Percentiles rank a stretch among this genome's conserved stretches.
These are phyloP conservation scores for Haplographium delicatum DNA, from an alignment of 495 filamentous ascomycete genomes.

Conservation along the genomic window DNA sequence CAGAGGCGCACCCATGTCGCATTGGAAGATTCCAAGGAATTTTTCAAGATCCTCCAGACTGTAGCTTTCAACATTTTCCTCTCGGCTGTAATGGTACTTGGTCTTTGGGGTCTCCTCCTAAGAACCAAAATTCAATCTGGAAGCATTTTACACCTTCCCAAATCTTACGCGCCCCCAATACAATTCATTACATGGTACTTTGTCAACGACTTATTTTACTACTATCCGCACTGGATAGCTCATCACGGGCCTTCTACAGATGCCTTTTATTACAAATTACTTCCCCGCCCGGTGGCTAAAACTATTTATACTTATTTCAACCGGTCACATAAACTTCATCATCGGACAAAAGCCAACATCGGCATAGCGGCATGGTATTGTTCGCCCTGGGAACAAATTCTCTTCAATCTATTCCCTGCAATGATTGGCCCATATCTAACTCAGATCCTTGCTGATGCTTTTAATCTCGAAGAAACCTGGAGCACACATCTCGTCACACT, in stretches of 20 bases:
- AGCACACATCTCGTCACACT: constrained; percentile 1
- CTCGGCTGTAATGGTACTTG: neutral
- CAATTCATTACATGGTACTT: constrained; percentile 1
- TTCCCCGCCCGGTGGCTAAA: neutral
- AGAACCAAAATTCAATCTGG: neutral
- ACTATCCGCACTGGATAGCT: constrained; percentile 5
- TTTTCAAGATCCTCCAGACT: constrained; percentile 1
- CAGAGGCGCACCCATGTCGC: neutral
- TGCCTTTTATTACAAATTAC: neutral
- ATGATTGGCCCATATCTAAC: constrained; percentile 1
- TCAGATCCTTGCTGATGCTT: neutral
- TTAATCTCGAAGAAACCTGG: neutral
- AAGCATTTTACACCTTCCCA: neutral
- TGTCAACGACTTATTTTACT: constrained; percentile 5
- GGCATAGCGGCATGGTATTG: constrained; percentile 4
- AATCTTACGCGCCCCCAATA: neutral
- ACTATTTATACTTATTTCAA: constrained; percentile 1
- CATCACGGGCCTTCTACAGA: neutral
- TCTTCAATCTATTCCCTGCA: constrained; percentile 4
- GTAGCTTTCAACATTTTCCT: constrained; percentile 1
- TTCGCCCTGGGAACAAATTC: constrained; percentile 4
- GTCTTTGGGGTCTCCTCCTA: neutral
- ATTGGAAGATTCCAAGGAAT: neutral
- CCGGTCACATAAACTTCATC: constrained; percentile 2
- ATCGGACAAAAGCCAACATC: neutral